Base-by-base conservation (phyloP, 2,329 filamentous ascomycete species). In the Neocatenulostroma microsporum region DNA sequence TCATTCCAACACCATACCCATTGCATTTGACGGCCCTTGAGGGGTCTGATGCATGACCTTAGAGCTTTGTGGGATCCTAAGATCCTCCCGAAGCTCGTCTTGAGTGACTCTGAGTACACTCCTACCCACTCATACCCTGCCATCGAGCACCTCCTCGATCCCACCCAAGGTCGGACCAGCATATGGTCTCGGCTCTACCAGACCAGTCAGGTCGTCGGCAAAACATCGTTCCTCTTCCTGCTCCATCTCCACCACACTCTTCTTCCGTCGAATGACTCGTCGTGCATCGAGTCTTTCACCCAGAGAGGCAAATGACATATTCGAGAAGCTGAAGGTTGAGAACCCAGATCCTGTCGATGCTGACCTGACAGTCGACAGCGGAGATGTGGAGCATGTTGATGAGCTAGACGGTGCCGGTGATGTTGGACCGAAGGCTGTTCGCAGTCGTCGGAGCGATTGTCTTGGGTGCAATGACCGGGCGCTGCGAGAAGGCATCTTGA, bases 121-220 rank as follows among this genome's bases (percentile, higher is more conserved):
- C 23, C 23, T 9, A 24, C n/a, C 8, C 23, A 24, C 23, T 44
- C 39, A 51, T 4, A 50, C 39, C 29, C 40, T 35, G 17, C 55
- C 54, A 24, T 46, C 41, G 8, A 59, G 34, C 21, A 59, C 44
- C 43, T 58, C 56, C 40, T 57, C 54, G 27, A 59, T 59, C 5
- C 54, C 51, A 3, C 51, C 54, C 40, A 50, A 38, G 11, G 49
- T 41, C 27, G 38, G 18, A 3, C 47, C 49, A 12, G 38, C 39
- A 29, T 37, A 43, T 4, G 56, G 56, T 30, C 56, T 41, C 20
- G 56, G 56, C 45, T 60, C 56, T 10, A 58, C 44, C 6, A 58
- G 21, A 4, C 40, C 38, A 11, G 47, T 39, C 5, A 58, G 37
- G 24, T 44, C 46, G 12, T 41, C 40, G 21, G 54, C 45, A 5